These are phyloP conservation scores for Amanita pseudoporphyria DNA, from an alignment of 768 basidiomycete species.

Conservation along the genomic window DNA sequence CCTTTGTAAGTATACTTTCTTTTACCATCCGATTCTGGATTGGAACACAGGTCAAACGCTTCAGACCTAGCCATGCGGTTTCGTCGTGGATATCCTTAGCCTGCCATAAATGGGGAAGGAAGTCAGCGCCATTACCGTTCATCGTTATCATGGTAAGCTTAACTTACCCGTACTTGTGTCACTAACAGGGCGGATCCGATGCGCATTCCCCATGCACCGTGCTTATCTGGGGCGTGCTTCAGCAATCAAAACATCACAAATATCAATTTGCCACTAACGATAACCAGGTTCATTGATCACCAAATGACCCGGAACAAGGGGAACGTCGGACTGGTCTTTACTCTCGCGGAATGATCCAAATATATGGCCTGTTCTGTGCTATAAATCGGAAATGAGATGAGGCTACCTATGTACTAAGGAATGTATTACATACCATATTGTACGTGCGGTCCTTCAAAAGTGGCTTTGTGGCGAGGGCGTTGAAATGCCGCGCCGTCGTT, in stretches of 20 bases:
- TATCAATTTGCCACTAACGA: constrained; percentile 44
- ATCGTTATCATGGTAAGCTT: constrained; percentile 6
- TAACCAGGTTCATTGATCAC: constrained; percentile 94
- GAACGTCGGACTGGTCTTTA: constrained; percentile 62
- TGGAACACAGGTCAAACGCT: constrained; percentile 88
- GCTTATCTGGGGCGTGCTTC: not conserved
- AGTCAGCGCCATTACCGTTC: too few relatives aligned
- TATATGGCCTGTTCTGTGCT: constrained; percentile 92
- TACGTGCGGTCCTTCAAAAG: constrained; percentile 83
- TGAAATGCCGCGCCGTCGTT: constrained; percentile 73
- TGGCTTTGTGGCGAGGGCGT: constrained; percentile 82
- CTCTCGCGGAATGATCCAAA: constrained; percentile 82
- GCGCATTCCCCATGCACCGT: constrained; percentile 65
- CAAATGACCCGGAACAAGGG: constrained; percentile 79
- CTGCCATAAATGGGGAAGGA: too few relatives aligned
- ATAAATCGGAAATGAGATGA: constrained; percentile 7
- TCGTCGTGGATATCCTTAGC: constrained; percentile 67
- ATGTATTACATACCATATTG: constrained; percentile 40
- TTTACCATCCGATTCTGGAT: constrained; percentile 90
- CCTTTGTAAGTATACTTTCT: constrained; percentile 71
- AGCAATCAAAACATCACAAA: not conserved
- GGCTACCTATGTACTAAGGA: not conserved
- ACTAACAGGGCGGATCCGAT: constrained; percentile 84
- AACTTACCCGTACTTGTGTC: constrained; percentile 45
- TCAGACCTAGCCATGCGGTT: constrained; percentile 80